Evolutionary conservation across 2,329 filamentous ascomycete genomes (phyloP).

Genomic region (Penicillium griseofulvum): DNA sequence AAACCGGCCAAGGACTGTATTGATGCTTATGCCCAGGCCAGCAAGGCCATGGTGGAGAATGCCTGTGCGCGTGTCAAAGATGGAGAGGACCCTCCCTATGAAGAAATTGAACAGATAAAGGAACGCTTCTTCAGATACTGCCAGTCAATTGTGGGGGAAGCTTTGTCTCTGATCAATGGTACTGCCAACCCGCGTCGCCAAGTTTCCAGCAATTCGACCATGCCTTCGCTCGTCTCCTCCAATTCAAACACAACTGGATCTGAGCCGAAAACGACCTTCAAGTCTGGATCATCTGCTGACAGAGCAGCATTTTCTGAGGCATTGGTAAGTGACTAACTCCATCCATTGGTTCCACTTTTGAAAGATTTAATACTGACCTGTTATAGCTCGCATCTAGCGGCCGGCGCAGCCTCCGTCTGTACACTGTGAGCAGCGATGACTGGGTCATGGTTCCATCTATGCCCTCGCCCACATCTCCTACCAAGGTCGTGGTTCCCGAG

Average conservation of each 20-base stretch:
- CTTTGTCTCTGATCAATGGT: not conserved
- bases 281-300: not conserved
- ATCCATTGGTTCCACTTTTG: not conserved
- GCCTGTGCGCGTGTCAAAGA: not conserved
- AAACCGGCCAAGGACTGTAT: not conserved
- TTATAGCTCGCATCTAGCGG: not conserved
- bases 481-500: conserved; percentile 15
- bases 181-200: not conserved
- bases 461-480: conserved; percentile 8
- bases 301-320: not conserved
- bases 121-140: conserved; percentile 26
- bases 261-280: not conserved
- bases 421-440: conserved; percentile 31
- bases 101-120: conserved; percentile 5
- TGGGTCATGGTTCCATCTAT: conserved; percentile 25
- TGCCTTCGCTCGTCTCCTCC: not conserved
- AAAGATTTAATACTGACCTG: not conserved
- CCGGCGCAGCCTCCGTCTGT: conserved; percentile 20
- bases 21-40: conserved; percentile 3
- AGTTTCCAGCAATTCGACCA: not conserved
- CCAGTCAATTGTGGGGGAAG: not conserved
- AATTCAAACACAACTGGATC: not conserved
- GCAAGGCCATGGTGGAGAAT: conserved; percentile 3
- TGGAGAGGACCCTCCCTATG: not conserved
- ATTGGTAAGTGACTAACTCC: not conserved